Base-by-base conservation (phyloP, 2,329 filamentous ascomycete genomes). In the Sarocladium brachiariae region DNA sequence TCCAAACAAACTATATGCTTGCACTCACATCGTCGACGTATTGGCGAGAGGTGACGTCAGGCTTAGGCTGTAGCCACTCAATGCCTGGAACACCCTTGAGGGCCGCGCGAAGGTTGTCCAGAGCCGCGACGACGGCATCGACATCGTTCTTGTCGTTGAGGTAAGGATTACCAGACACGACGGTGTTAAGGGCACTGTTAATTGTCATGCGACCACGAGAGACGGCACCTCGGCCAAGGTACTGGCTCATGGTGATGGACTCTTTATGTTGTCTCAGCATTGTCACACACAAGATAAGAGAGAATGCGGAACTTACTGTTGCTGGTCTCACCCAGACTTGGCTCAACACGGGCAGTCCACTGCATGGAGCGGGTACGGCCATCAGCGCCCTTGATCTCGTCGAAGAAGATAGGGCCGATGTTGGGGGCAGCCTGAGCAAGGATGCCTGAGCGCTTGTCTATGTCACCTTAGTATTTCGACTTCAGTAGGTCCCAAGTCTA, bases 291-390 rank as follows among this genome's bases (percentile, higher is more conserved):
- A n/a, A 4, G 30, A n/a, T 9, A 16, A 38, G 8, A 50, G n/a
- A 9, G 4, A 4, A 33, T 5, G 3, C 7, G 27, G 13, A 6
- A 63, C 65, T 55, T 60, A 67, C 65, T 57, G 34, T 57, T 61
- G 35, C 63, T 60, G 1, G 54, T 43, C 18, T 58, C 56, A 50
- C 70, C 73, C 41, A 74, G 70, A 34, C 74, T 76, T 27, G 75
- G 76, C 58, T 86, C 82, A 21, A 84, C 81, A 58, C 83, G 75
- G 39, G 81, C 75, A 18, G 81, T 86, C 75, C 79, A 86, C 62
- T 86, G 82, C 11, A 86, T 66, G 56, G 83, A 77, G 43, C 83
- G 75, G 19, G 76, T 72, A 51, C 82, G 76, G 37, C 79, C 79
- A 56, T 87, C 83, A 3, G 67, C 65, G 31, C 75, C 74, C 25